phyloP scores from a whole-genome alignment of 345 rosid genomes.

The Populus nigra region DNA sequence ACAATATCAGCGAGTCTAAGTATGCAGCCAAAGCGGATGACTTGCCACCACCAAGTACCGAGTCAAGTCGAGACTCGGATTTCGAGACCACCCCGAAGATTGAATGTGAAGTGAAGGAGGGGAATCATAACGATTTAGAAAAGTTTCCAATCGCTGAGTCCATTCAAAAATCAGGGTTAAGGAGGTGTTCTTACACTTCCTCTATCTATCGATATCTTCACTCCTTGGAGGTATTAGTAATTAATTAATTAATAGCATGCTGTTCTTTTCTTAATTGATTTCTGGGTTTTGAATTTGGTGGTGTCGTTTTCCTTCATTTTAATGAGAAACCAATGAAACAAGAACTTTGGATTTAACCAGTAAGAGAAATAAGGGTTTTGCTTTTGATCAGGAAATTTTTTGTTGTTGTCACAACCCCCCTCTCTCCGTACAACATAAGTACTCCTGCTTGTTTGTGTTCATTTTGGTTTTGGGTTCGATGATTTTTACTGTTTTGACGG shows the following conservation, averaged over 20 bases:
- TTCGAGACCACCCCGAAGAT: background rate
- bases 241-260: background rate
- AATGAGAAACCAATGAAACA: background rate
- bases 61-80: background rate
- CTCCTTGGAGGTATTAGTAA: conserved; percentile 18
- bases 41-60: background rate
- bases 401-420: too few species aligned
- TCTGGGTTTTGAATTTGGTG: background rate
- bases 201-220: conserved; percentile 21
- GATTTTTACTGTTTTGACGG: too few species aligned
- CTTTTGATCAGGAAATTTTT: too few species aligned
- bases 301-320: background rate
- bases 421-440: too few species aligned
- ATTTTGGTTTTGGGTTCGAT: background rate
- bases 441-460: background rate
- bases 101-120: background rate
- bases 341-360: background rate
- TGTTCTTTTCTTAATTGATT: background rate
- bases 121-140: background rate
- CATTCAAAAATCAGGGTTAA: background rate
- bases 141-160: background rate
- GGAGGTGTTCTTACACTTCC: conserved; percentile 6
- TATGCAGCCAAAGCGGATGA: background rate
- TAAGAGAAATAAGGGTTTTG: background rate
- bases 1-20: background rate